Evolutionary conservation across 2,329 filamentous ascomycete species (phyloP).

Genomic region (Alternaria novae-zelandiae): DNA sequence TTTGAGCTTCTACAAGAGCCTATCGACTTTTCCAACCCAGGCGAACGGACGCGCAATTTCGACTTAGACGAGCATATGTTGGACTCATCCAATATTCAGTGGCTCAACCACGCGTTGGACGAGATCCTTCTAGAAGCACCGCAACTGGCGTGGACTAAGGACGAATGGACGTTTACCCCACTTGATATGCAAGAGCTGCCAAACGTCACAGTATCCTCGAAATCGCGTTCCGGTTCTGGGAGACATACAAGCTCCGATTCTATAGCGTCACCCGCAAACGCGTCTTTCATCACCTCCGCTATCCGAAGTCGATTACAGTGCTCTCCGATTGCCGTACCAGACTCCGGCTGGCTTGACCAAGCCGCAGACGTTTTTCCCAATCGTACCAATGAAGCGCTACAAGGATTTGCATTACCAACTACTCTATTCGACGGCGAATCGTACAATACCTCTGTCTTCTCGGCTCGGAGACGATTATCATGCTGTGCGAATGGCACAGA

Average conservation of each 20-base stretch:
- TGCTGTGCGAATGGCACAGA: not conserved
- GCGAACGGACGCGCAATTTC: not conserved
- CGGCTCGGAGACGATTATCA: not conserved
- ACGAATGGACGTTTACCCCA: not conserved
- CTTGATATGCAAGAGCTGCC: not conserved
- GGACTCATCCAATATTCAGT: not conserved
- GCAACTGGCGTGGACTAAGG: not conserved
- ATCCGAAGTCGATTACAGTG: not conserved
- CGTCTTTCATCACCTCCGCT: not conserved
- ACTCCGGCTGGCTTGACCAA: not conserved
- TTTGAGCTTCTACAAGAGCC: not conserved
- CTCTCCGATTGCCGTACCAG: not conserved
- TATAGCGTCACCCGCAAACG: not conserved
- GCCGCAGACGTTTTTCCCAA: not conserved
- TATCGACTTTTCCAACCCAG: not conserved
- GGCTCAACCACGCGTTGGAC: not conserved
- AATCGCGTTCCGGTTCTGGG: not conserved
- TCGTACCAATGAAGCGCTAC: conserved; percentile 29
- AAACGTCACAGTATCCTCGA: not conserved
- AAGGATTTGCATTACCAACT: not conserved
- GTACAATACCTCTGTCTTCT: not conserved
- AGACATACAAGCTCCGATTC: not conserved
- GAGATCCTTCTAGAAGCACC: not conserved
- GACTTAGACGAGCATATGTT: not conserved
- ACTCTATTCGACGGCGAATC: not conserved